Conservation (phyloP, 192 early-diverging fungal species). For the Pilaira anomala region DNA sequence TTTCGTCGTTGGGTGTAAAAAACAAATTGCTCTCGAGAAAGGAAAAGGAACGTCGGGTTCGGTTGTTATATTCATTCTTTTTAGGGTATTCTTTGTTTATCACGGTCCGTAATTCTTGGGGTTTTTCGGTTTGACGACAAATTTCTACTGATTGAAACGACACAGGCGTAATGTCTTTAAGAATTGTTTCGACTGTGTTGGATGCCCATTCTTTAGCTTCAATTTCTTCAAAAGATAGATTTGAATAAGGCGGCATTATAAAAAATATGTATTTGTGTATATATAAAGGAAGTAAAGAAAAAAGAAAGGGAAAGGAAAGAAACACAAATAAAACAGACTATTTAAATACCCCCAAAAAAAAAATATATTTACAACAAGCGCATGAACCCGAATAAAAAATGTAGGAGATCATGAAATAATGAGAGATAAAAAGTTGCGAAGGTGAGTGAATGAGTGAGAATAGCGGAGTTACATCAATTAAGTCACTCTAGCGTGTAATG, state of each 20-base stretch:
- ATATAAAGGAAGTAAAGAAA: neutral
- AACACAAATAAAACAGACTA: neutral
- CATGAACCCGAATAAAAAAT: too few relatives aligned
- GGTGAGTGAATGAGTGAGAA: too few relatives aligned
- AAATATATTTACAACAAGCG: too few relatives aligned
- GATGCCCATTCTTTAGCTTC: slow-evolving; percentile 14
- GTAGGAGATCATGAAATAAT: too few relatives aligned
- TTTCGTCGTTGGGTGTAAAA: neutral
- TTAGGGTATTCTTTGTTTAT: neutral
- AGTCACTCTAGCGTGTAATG: too few relatives aligned
- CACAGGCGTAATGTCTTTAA: neutral
- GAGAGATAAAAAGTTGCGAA: too few relatives aligned
- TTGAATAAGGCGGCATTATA: slow-evolving; percentile 8
- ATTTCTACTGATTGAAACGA: slow-evolving; percentile 10
- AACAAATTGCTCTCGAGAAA: slow-evolving; percentile 15
- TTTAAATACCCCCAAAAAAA: neutral
- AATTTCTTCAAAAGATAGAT: slow-evolving; percentile 14
- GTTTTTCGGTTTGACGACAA: neutral
- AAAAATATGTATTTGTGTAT: neutral
- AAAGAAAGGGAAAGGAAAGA: neutral
- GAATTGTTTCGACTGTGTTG: slow-evolving; percentile 7
- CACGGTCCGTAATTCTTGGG: too few relatives aligned
- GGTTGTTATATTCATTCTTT: neutral
- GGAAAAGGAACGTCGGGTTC: neutral
- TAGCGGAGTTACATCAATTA: too few relatives aligned